Conservation (phyloP, 768 basidiomycete species). For the Phlebiopsis flavidoalba region DNA sequence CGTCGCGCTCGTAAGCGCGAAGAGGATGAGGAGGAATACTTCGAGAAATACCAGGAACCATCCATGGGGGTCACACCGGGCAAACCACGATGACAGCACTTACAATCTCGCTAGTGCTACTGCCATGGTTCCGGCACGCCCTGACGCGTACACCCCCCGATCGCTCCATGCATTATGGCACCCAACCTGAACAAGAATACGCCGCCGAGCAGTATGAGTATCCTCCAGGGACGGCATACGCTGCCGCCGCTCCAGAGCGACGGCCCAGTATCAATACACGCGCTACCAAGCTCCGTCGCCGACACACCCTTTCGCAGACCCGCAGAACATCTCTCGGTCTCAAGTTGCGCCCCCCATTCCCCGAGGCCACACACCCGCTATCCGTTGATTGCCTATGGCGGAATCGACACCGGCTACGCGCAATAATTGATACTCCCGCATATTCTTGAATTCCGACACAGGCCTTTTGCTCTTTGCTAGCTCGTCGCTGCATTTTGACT, state of each 20-base stretch:
- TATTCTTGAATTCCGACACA: not conserved
- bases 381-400: not conserved
- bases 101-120: constrained; percentile 10
- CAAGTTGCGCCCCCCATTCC: constrained; percentile 3
- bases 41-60: constrained; percentile 21
- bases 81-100: constrained; percentile 8
- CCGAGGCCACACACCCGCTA: not conserved
- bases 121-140: constrained; percentile 13
- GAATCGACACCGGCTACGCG: not conserved
- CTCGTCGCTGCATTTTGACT: not conserved
- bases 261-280: constrained; percentile 22
- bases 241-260: constrained; percentile 16
- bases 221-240: constrained; percentile 24
- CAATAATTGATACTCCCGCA: not conserved
- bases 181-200: constrained; percentile 1
- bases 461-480: not conserved
- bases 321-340: constrained; percentile 1
- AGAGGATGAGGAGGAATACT: constrained; percentile 25
- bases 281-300: constrained; percentile 9
- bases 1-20: constrained; percentile 22
- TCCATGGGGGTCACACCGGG: constrained; percentile 8
- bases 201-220: constrained; percentile 25
- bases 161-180: constrained; percentile 23
- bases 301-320: constrained; percentile 10
- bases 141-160: constrained; percentile 23